Conservation (phyloP, 129 eudicot genomes). For the Tagetes patula region DNA sequence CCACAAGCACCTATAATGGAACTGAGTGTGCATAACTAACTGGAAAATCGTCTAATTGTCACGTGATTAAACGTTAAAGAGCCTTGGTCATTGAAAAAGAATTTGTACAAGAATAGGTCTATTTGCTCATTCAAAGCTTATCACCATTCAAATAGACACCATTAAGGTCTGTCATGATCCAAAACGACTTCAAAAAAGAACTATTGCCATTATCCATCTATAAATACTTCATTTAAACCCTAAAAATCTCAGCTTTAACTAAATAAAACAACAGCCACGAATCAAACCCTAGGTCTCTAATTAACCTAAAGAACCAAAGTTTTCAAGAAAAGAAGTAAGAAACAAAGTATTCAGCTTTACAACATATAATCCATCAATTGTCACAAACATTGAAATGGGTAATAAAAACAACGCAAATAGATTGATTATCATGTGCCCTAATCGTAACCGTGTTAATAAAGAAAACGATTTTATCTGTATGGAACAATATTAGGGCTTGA, state of each 20-base stretch:
- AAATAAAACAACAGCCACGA: background rate
- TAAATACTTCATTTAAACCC: conserved; percentile 6
- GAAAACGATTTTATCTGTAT: background rate
- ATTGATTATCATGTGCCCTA: conserved; percentile 27
- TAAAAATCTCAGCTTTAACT: background rate
- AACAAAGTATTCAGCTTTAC: background rate
- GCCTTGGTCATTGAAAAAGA: too few species aligned
- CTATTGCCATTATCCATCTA: background rate
- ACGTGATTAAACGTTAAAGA: too few species aligned
- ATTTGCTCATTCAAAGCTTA: background rate
- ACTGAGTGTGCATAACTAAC: background rate
- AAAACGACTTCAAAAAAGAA: background rate
- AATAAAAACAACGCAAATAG: conserved; percentile 13
- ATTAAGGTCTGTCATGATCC: background rate
- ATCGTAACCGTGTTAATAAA: conserved; percentile 17
- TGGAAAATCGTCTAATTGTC: background rate
- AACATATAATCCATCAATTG: conserved; percentile 13
- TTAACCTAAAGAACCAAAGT: background rate
- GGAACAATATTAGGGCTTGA: conserved; percentile 16
- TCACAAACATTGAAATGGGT: background rate
- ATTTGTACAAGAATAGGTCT: background rate
- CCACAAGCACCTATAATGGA: conserved; percentile 13
- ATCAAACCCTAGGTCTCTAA: conserved; percentile 29
- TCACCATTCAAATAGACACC: too few species aligned
- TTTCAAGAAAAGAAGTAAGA: conserved; percentile 4